phyloP scores from a whole-genome alignment of 805 yeast genomes.

The Saccharomycopsis babjevae region DNA sequence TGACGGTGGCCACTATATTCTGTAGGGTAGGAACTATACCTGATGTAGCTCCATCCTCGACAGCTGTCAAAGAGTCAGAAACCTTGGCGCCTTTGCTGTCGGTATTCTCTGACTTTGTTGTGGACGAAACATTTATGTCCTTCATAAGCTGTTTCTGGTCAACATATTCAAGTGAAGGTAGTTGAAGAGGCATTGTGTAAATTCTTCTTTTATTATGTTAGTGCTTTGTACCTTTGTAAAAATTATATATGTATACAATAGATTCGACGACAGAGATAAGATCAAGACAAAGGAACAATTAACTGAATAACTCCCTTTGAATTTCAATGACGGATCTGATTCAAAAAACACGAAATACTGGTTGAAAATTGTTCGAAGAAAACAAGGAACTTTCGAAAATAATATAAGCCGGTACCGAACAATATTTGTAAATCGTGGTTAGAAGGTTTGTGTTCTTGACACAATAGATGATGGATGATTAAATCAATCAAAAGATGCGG shows the following conservation, averaged over 20 bases:
- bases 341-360: background rate
- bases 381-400: background rate
- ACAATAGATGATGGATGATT: background rate
- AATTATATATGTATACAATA: background rate
- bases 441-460: background rate
- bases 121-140: background rate
- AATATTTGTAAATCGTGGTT: background rate
- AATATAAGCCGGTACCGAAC: background rate
- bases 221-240: background rate
- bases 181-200: slow-evolving; percentile 12
- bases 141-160: slow-evolving; percentile 14
- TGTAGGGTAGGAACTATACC: slow-evolving; percentile 93
- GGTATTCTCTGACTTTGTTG: background rate
- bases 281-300: background rate
- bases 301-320: slow-evolving; percentile 9
- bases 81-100: background rate
- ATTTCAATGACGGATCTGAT: background rate
- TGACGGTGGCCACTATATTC: slow-evolving; percentile 96
- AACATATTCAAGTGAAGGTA: slow-evolving; percentile 12
- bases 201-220: background rate
- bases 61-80: background rate
- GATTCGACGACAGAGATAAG: background rate
- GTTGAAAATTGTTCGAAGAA: background rate
- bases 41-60: slow-evolving; percentile 61
- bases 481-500: background rate